Conservation (phyloP, 2,329 filamentous ascomycete species). For the Diplocarpon mali region DNA sequence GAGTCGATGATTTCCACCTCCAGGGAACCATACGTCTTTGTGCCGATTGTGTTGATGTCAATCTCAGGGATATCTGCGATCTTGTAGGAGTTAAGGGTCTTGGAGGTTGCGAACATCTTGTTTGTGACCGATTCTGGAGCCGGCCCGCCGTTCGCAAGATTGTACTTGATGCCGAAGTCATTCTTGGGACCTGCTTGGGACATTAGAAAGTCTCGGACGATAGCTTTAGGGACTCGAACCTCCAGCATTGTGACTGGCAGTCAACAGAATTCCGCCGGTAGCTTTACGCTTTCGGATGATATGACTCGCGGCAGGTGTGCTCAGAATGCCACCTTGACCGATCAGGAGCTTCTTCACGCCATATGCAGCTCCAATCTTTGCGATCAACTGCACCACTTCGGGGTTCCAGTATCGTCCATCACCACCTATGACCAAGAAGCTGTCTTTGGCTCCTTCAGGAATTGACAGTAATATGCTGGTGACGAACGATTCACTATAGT, state of each 20-base stretch:
- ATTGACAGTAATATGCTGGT: conserved; percentile 92
- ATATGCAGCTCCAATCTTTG: conserved; percentile 92
- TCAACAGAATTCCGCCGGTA: conserved; percentile 92
- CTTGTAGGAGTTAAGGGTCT: conserved; percentile 85
- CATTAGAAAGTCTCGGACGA: not conserved
- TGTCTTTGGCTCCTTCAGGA: conserved; percentile 76
- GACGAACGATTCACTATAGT: conserved; percentile 96
- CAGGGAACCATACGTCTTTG: conserved; percentile 70
- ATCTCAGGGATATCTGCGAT: conserved; percentile 77
- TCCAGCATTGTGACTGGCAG: conserved; percentile 95
- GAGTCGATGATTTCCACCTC: conserved; percentile 96
- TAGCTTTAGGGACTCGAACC: conserved; percentile 39
- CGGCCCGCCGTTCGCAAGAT: conserved; percentile 89
- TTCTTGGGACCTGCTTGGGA: conserved; percentile 61
- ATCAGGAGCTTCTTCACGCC: conserved; percentile 98
- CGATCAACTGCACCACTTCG: conserved; percentile 91
- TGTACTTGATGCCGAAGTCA: conserved; percentile 99
- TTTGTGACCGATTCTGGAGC: conserved; percentile 95
- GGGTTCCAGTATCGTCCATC: conserved; percentile 97
- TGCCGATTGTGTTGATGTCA: conserved; percentile 74
- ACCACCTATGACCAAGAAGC: conserved; percentile 87
- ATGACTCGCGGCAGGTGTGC: conserved; percentile 91
- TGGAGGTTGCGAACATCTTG: conserved; percentile 91
- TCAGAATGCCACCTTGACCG: conserved; percentile 92
- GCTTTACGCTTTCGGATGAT: conserved; percentile 90